Conservation (phyloP, 2,329 filamentous ascomycete species). For the Sclerotinia glacialis region DNA sequence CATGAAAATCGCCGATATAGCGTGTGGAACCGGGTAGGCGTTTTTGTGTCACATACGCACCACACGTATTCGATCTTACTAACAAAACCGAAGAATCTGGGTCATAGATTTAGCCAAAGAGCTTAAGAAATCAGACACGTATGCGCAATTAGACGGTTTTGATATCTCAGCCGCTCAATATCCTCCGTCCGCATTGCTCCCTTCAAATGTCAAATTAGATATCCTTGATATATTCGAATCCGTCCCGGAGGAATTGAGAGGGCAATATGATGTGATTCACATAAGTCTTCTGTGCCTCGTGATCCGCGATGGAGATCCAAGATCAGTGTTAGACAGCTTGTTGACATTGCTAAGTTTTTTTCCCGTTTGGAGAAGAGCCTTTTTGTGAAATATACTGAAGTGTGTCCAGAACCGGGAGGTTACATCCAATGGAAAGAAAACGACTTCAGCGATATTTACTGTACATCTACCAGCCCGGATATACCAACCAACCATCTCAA, state of each 20-base stretch:
- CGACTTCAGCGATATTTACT: not conserved
- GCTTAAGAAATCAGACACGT: not conserved
- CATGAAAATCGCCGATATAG: conserved; percentile 16
- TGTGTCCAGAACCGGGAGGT: conserved; percentile 11
- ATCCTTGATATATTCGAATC: conserved; percentile 8
- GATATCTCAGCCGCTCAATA: conserved; percentile 14
- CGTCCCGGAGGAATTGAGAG: not conserved
- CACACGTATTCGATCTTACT: not conserved
- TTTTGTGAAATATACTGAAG: not conserved
- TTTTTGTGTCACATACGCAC: not conserved
- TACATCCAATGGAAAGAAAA: conserved; percentile 19
- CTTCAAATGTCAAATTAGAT: conserved; percentile 10
- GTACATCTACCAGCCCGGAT: not conserved
- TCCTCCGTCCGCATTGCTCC: not conserved
- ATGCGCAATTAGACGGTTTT: conserved; percentile 5
- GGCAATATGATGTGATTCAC: conserved; percentile 13
- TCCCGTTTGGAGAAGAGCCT: too few relatives aligned
- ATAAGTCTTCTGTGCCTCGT: conserved; percentile 15
- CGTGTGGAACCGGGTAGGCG: conserved; percentile 17
- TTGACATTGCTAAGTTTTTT: conserved; percentile 11
- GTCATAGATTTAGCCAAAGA: conserved; percentile 19
- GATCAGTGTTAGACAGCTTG: conserved; percentile 7
- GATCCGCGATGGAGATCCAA: conserved; percentile 2
- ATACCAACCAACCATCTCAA: not conserved
- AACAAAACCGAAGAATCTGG: conserved; percentile 12